Base-by-base conservation (phyloP, 2,329 filamentous ascomycete species). In the Venturia carpophila region DNA sequence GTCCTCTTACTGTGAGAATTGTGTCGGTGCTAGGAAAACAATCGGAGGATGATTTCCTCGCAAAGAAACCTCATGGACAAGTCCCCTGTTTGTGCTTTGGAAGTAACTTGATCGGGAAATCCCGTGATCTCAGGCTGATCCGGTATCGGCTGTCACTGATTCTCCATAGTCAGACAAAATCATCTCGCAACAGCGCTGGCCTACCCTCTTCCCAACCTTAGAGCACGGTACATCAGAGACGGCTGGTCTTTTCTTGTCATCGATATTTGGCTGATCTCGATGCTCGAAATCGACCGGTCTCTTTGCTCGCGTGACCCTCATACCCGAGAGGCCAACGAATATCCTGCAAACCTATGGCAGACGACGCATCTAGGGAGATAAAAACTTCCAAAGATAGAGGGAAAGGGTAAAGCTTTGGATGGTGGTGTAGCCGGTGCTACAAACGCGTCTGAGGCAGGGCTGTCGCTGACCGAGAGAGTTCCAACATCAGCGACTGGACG, bases 381-480 rank as follows among this genome's bases (percentile, higher is more conserved):
- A 19, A 24, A 56, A 5, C 45, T 19, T 6, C 47, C 4, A 43
- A 34, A 7, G 52, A 34, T 17, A 60, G 60, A 49, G 63, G 63
- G 15, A 64, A 64, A 58, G n/a, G 63, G 21, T 5, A 64, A 60
- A 58, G 47, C 63, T 15, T 13, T 6, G 45, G 19, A 39, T 42
- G 45, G 24, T 9, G 63, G 15, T 37, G 52, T 45, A 11, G 21
- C n/a, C 15, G 1, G 17, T 62, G 30, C 34, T 24, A 9, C 43
- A 13, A 37, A 39, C 4, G 45, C 60, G 15, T 39, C 39, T 19
- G 3, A 45, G 11, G 42, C 19, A 43, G 41, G n/a, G 27, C 21
- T 37, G 60, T 47, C 58, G n/a, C 42, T 66, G 37, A 45, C 60
- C 19, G 19, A 39, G 27, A 64, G 60, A 42, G 30, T 66, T 7